phyloP scores from a whole-genome alignment of 1,139 yeast genomes.

The Hemisphaericaspora lyxosophila region DNA sequence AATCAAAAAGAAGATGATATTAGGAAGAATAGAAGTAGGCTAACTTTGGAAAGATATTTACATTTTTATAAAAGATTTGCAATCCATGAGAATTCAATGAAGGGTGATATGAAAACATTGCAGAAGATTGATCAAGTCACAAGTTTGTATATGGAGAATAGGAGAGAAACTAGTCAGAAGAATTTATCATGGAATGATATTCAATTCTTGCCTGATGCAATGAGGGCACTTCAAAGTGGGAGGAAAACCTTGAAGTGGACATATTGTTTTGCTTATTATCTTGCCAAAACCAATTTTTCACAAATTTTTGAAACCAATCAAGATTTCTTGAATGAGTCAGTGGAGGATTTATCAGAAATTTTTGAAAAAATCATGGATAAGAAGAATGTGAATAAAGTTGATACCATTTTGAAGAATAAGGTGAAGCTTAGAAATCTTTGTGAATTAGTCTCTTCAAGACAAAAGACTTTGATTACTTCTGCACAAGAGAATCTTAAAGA shows the following conservation, averaged over 20 bases:
- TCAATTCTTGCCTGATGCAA: conserved; percentile 76
- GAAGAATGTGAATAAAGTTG: conserved; percentile 29
- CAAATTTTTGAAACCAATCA: conserved; percentile 76
- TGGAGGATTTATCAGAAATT: conserved; percentile 75
- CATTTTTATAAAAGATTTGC: conserved; percentile 77
- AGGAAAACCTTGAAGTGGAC: conserved; percentile 89
- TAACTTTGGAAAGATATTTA: conserved; percentile 62
- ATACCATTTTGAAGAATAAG: conserved; percentile 47
- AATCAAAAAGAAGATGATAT: conserved; percentile 21
- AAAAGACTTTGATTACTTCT: conserved; percentile 50
- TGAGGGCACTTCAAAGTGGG: conserved; percentile 62
- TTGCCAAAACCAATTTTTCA: conserved; percentile 49
- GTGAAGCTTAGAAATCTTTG: conserved; percentile 50
- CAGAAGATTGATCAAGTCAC: conserved; percentile 64
- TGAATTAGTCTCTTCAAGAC: conserved; percentile 46
- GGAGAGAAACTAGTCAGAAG: conserved; percentile 17
- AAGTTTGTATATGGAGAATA: conserved; percentile 53
- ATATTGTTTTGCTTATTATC: conserved; percentile 75
- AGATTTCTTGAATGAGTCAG: conserved; percentile 65
- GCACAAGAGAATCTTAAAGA: conserved; percentile 45
- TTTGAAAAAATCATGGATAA: conserved; percentile 59
- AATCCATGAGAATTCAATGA: conserved; percentile 76
- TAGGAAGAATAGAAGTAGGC: conserved; percentile 34
- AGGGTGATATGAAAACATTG: conserved; percentile 67
- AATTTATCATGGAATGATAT: conserved; percentile 86